Conservation (phyloP, 495 filamentous ascomycete genomes). For the Annulohypoxylon maeteangense region DNA sequence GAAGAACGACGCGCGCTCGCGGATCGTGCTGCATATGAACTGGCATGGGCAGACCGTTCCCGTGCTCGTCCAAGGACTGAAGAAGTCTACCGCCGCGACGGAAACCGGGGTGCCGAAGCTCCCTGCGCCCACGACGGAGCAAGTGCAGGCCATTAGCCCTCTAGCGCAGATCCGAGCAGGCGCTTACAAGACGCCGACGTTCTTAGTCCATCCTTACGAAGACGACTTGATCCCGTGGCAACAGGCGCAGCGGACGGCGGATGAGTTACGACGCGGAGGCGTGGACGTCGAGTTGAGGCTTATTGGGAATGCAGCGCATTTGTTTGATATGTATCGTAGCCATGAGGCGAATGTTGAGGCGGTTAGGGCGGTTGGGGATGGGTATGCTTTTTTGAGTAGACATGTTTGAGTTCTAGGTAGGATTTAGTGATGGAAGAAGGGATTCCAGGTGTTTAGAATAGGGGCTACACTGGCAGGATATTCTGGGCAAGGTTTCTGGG, state of each 20-base stretch:
- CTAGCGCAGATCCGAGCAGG: constrained; percentile 52
- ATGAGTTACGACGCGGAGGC: constrained; percentile 44
- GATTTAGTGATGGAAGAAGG: not conserved
- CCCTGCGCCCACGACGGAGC: constrained; percentile 23
- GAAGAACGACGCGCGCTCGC: constrained; percentile 46
- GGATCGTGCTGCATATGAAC: constrained; percentile 59
- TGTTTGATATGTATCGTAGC: constrained; percentile 28
- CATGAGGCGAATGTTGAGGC: constrained; percentile 20
- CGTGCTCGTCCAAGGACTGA: constrained; percentile 48
- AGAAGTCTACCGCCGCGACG: not conserved
- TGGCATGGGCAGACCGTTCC: constrained; percentile 56
- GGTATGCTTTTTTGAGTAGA: constrained; percentile 16
- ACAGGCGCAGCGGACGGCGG: constrained; percentile 48
- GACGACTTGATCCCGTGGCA: constrained; percentile 63
- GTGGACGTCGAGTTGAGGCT: constrained; percentile 37
- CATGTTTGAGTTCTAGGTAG: not conserved
- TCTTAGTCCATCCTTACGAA: constrained; percentile 55
- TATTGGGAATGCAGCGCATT: constrained; percentile 12
- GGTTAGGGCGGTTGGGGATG: constrained; percentile 9
- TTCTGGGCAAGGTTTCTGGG: not conserved
- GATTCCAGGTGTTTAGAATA: not conserved
- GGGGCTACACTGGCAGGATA: not conserved
- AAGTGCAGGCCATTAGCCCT: constrained; percentile 51
- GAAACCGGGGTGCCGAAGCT: not conserved
- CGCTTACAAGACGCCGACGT: constrained; percentile 57